These are phyloP conservation scores for Metschnikowia aberdeeniae DNA, from an alignment of 805 yeast genomes.

Conservation along the genomic window DNA sequence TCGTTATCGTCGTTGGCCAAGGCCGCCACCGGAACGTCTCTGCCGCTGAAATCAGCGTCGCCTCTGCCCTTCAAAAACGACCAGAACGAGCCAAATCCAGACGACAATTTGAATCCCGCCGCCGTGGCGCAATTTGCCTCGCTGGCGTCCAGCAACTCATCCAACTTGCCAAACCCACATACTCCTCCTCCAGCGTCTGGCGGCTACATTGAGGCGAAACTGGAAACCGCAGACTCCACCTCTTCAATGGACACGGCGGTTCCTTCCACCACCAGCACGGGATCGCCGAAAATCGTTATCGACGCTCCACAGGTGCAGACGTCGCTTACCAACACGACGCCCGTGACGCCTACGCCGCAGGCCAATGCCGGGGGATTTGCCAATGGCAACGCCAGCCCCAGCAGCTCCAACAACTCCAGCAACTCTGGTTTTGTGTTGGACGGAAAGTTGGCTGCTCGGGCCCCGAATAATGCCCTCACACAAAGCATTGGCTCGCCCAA, in stretches of 20 bases:
- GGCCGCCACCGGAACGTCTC: conserved; percentile 4
- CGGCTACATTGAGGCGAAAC: conserved; percentile 2
- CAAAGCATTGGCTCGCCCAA: conserved; percentile 58
- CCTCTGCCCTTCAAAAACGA: conserved; percentile 9
- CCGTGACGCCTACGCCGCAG: conserved; percentile 17
- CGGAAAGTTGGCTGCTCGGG: conserved; percentile 15
- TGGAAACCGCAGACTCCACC: neutral
- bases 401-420: conserved; percentile 10
- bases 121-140: conserved; percentile 5
- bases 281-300: conserved; percentile 18
- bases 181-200: conserved; percentile 6
- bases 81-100: conserved; percentile 4
- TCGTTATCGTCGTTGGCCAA: conserved; percentile 6
- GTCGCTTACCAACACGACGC: conserved; percentile 14
- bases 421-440: conserved; percentile 9
- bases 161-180: neutral
- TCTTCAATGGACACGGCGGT: neutral
- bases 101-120: conserved; percentile 1
- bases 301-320: conserved; percentile 16
- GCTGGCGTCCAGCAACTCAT: conserved; percentile 1
- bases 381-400: neutral
- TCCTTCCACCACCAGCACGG: conserved; percentile 12
- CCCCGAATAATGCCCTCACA: conserved; percentile 41
- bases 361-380: neutral
- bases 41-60: conserved; percentile 2